Base-by-base conservation (phyloP, 2,329 filamentous ascomycete species). In the Clathrospora elynae region DNA sequence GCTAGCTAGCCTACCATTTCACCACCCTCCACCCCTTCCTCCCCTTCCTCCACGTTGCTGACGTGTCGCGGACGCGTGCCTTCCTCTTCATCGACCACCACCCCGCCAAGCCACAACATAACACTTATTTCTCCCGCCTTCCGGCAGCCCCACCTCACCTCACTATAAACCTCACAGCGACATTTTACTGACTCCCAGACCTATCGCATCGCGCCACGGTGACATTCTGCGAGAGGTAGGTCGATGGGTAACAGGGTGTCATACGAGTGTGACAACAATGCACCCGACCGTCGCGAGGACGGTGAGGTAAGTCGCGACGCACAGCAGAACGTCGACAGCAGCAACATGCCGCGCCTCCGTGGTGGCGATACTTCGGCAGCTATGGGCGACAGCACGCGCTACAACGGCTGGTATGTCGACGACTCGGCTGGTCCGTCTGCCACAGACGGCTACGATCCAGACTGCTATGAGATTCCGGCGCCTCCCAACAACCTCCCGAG, bases 41-140 rank as follows among this genome's bases (percentile, higher is more conserved):
- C 24, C 39, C 17, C 12, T 10, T 24, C 39, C 19, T 14, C 17
- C 26, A 22, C 33, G 34, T 24, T 16, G 32, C 20, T 13, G 30
- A 29, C 33, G 22, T 26, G 42, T 46, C 18, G 16, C 13, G 12
- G 9, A 42, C 39, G 47, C 35, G 50, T 47, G 32, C 50, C 48
- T 54, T 54, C 50, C 48, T 45, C 31, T 20, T 50, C 30, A 20
- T 34, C 35, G 11, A 26, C 25, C 4, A 26, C 18, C 14, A 22
- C 38, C 20, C 18, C 37, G 31, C 35, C 26, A 35, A 39, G 20
- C 12, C 7, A 16, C 28, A 35, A 24, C 13, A 32, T 19, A 26
- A 18, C 24, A 20, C 24, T 40, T 25, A 35, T 29, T 38, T n/a
- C n/a, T n/a, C 31, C 10, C 25, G 4, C 7, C 12, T 29, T 24